These are phyloP conservation scores for Suillus sp. DNA, from an alignment of 768 basidiomycete species.

Conservation along the genomic window DNA sequence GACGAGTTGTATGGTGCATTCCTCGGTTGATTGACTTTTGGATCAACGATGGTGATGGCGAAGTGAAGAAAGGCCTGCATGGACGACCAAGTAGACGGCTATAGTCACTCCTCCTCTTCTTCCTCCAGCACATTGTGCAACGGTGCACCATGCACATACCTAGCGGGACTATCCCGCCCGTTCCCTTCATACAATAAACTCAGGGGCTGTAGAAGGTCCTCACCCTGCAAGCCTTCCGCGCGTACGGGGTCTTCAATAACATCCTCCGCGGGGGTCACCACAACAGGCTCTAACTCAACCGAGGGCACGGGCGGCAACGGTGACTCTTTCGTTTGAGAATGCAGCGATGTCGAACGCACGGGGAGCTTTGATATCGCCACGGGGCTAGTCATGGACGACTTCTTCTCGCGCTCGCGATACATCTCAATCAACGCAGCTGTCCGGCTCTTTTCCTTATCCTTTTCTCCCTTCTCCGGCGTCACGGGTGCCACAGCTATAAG, in stretches of 20 bases:
- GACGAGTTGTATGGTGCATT: not conserved
- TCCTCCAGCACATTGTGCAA: constrained; percentile 86
- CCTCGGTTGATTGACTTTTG: not conserved
- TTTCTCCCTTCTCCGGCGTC: constrained; percentile 20
- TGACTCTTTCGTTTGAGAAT: constrained; percentile 12
- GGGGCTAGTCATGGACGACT: constrained; percentile 21
- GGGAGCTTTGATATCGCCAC: constrained; percentile 36
- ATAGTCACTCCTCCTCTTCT: constrained; percentile 59
- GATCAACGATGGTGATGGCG: not conserved
- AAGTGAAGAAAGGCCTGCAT: not conserved
- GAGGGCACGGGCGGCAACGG: constrained; percentile 15
- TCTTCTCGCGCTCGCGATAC: constrained; percentile 75
- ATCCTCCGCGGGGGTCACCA: constrained; percentile 26
- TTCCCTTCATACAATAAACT: constrained; percentile 43
- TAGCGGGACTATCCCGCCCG: constrained; percentile 63
- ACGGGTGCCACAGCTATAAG: constrained; percentile 17
- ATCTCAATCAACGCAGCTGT: constrained; percentile 83
- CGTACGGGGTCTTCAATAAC: constrained; percentile 29
- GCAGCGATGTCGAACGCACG: constrained; percentile 30
- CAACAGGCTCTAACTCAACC: constrained; percentile 8
- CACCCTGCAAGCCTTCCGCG: not conserved
- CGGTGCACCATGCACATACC: constrained; percentile 84
- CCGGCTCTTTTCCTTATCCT: constrained; percentile 48
- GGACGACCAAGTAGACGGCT: not conserved
- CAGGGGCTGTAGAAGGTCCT: constrained; percentile 35